Conservation (phyloP, 495 filamentous ascomycete genomes). For the Penicillium cinerascens region DNA sequence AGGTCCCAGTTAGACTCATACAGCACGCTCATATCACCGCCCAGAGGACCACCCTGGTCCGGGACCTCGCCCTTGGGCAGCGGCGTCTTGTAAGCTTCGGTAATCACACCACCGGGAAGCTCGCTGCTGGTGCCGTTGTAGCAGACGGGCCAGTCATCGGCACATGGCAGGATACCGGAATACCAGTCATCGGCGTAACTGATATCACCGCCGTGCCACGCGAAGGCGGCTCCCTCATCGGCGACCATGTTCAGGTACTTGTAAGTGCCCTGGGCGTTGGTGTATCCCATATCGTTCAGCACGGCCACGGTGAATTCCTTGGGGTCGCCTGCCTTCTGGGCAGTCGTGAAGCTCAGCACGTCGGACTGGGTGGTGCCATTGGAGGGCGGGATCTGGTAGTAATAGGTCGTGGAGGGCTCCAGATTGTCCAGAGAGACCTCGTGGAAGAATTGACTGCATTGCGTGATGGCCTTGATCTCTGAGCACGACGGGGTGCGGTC, state of each 20-base stretch:
- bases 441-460: conserved; percentile 51
- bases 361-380: conserved; percentile 45
- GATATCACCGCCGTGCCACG: conserved; percentile 51
- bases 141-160: conserved; percentile 48
- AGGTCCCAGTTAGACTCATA: conserved; percentile 51
- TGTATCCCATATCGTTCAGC: conserved; percentile 50
- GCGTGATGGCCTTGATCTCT: conserved; percentile 37
- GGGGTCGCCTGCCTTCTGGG: conserved; percentile 36
- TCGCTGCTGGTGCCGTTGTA: conserved; percentile 46
- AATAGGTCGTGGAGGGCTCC: conserved; percentile 41
- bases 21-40: conserved; percentile 49
- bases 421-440: conserved; percentile 39
- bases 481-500: conserved; percentile 52
- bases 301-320: conserved; percentile 35
- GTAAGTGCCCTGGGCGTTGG: conserved; percentile 46
- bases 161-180: conserved; percentile 48
- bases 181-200: conserved; percentile 51
- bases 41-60: conserved; percentile 46
- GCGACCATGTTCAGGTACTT: conserved; percentile 37
- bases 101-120: conserved; percentile 33
- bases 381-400: conserved; percentile 41
- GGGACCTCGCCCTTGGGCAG: conserved; percentile 45
- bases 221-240: conserved; percentile 40
- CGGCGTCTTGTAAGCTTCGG: conserved; percentile 38
- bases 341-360: conserved; percentile 40